Evolutionary conservation across 148 eudicot genomes (phyloP).

Genomic region (Talinum fruticosum): DNA sequence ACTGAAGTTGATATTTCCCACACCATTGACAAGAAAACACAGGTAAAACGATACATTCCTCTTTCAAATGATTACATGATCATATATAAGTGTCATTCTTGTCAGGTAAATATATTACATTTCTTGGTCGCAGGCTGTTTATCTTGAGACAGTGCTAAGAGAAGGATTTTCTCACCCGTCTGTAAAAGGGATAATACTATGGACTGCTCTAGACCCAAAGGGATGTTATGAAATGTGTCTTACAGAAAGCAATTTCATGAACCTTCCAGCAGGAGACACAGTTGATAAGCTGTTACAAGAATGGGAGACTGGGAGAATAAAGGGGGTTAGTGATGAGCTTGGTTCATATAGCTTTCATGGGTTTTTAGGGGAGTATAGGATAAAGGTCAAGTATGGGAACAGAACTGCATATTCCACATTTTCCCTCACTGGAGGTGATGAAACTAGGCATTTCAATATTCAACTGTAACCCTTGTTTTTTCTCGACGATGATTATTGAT

Average conservation of each 20-base stretch:
- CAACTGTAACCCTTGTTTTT: constrained; percentile 33
- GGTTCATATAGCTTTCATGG: constrained; percentile 71
- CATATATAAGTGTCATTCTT: too few relatives aligned
- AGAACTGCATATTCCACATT: constrained; percentile 43
- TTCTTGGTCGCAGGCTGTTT: constrained; percentile 45
- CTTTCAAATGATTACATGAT: background rate
- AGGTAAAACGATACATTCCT: constrained; percentile 37
- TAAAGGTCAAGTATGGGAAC: constrained; percentile 37
- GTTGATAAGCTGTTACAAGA: constrained; percentile 70
- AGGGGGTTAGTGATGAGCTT: constrained; percentile 48
- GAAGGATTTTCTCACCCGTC: constrained; percentile 76
- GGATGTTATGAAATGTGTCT: constrained; percentile 95
- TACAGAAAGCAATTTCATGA: constrained; percentile 53
- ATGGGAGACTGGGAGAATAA: constrained; percentile 55
- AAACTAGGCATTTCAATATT: constrained; percentile 65
- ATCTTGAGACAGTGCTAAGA: constrained; percentile 62
- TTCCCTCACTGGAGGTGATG: constrained; percentile 52
- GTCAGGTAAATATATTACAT: constrained; percentile 33
- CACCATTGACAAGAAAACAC: constrained; percentile 45
- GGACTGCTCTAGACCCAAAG: constrained; percentile 60
- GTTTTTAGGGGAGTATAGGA: constrained; percentile 65
- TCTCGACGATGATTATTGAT: background rate
- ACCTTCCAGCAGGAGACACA: constrained; percentile 71
- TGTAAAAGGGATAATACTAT: constrained; percentile 71
- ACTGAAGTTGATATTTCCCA: constrained; percentile 83